Base-by-base conservation (phyloP, 108 stramenopile species). In the Skeletonema costatum region DNA sequence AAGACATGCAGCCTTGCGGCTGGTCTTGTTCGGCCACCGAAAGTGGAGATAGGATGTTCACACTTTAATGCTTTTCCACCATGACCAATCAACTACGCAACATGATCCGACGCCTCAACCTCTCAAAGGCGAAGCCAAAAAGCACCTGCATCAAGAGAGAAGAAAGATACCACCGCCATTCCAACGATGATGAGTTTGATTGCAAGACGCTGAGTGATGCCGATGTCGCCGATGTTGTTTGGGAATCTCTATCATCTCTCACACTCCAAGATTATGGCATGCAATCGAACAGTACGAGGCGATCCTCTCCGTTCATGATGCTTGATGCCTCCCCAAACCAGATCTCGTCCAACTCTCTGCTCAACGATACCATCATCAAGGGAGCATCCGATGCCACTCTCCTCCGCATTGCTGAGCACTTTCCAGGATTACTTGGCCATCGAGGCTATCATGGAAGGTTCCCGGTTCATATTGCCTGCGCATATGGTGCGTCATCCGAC, bases 311-410 rank as follows among this genome's bases (percentile, higher is more conserved):
- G 38, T 44, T 32, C 39, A 66, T 39, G 13, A 17, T 12, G 29
- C 11, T 39, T 31, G 56, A 38, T 66, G 13, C 50, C 38, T 53
- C 53, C 25, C n/a, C 44, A 46, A 25, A 53, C 0, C 5, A 25
- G 25, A 25, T 29, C 8, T 25, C 25, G 10, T 56, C 21, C 5
- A 8, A 25, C 21, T n/a, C 25, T 25, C 25, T 70, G 16, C 68
- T 77, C 50, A 61, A 70, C 51, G 62, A 77, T n/a, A 67, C 68
- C 33, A 69, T 77, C 63, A 44, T 53, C 33, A 17, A 30, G 33
- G 62, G 62, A n/a, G 50, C 68, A 10, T 50, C 76, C 16, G 46
- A 77, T 25, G 41, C 61, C 31, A 32, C 64, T 11, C 64, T 77
- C 5, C 61, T 70, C 68, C 29, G 35, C 2, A 62, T 77, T 46